Conservation (phyloP, 257 asterid species). For the Paulownia fortunei region DNA sequence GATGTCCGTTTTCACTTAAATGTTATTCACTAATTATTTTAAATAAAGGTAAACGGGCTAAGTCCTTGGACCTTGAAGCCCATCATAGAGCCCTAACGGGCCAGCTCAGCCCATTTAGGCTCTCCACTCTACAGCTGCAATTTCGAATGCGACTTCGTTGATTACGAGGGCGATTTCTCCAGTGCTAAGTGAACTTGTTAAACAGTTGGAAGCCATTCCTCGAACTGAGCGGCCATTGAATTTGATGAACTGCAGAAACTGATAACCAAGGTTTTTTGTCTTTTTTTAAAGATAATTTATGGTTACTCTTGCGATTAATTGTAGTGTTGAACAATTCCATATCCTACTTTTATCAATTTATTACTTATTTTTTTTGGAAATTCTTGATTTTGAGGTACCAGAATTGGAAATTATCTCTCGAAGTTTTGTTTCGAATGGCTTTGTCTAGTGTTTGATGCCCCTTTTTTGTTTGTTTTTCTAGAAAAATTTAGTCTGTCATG, state of each 20-base stretch:
- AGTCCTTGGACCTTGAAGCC: not conserved
- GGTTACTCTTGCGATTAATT: not conserved
- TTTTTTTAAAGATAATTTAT: not conserved
- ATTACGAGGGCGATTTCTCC: not conserved
- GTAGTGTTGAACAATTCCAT: not conserved
- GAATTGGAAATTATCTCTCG: not conserved
- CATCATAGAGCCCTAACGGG: not conserved
- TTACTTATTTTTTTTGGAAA: not conserved
- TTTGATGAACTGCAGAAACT: conserved; percentile 13
- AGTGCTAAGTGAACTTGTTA: not conserved
- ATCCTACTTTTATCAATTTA: not conserved
- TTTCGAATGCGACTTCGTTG: not conserved
- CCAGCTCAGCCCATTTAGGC: not conserved
- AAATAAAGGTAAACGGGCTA: not conserved
- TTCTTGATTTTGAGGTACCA: not conserved
- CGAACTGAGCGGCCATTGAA: conserved; percentile 1
- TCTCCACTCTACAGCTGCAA: not conserved
- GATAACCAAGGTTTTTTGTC: not conserved
- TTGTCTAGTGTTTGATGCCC: not conserved
- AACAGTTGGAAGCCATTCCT: not conserved
- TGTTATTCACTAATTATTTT: not conserved
- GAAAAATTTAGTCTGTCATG: not conserved
- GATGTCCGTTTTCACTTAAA: not conserved
- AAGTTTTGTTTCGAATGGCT: not conserved
- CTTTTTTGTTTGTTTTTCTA: not conserved